Conservation (phyloP, 192 early-diverging fungal species). For the Coemansia sp. region DNA sequence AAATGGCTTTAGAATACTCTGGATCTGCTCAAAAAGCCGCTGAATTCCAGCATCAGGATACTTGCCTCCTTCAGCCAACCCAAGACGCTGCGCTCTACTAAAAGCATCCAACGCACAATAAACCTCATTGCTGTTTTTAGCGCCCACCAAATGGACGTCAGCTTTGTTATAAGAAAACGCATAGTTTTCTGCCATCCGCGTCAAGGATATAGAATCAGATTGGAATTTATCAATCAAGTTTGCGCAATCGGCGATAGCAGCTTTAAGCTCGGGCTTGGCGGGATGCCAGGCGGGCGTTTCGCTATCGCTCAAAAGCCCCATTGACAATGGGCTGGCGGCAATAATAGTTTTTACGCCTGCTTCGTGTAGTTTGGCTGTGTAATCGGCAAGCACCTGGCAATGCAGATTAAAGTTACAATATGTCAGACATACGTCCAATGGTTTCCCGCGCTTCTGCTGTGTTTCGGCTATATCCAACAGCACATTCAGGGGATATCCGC, state of each 20-base stretch:
- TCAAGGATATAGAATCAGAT: slow-evolving; percentile 33
- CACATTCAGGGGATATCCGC: slow-evolving; percentile 66
- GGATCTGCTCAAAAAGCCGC: slow-evolving; percentile 17
- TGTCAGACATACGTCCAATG: slow-evolving; percentile 63
- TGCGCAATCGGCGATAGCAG: slow-evolving; percentile 54
- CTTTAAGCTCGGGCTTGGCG: slow-evolving; percentile 53
- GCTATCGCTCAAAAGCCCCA: slow-evolving; percentile 62
- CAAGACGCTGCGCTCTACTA: slow-evolving; percentile 6
- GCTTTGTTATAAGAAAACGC: slow-evolving; percentile 22
- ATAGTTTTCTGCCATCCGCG: slow-evolving; percentile 57
- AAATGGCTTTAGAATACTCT: slow-evolving; percentile 30
- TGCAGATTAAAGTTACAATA: slow-evolving; percentile 73
- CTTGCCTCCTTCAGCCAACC: slow-evolving; percentile 9
- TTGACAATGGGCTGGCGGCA: slow-evolving; percentile 68
- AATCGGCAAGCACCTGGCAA: slow-evolving; percentile 57
- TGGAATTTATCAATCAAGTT: slow-evolving; percentile 22
- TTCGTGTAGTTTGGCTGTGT: slow-evolving; percentile 53
- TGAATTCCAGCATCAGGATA: slow-evolving; percentile 15
- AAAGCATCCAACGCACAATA: slow-evolving; percentile 27
- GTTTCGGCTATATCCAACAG: slow-evolving; percentile 58
- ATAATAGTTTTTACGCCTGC: slow-evolving; percentile 60
- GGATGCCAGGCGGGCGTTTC: slow-evolving; percentile 70
- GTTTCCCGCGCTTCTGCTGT: slow-evolving; percentile 55
- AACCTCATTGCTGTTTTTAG: slow-evolving; percentile 28
- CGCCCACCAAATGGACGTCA: slow-evolving; percentile 44